Base-by-base conservation (phyloP, 2,329 filamentous ascomycete species). In the Fusarium pseudograminearum region DNA sequence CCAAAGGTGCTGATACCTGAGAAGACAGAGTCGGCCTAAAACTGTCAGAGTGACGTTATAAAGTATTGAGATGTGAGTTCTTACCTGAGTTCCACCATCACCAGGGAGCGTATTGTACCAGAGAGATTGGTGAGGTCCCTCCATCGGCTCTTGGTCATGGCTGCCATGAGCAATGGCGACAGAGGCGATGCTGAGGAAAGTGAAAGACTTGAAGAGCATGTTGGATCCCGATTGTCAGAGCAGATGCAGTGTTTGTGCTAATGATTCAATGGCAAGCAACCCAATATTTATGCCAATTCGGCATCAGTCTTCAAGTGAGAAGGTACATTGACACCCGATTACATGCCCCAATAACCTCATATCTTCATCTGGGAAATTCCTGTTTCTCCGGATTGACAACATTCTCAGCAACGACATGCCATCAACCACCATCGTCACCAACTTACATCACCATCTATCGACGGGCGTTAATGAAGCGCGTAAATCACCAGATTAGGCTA, bases 1-100 rank as follows among this genome's bases (percentile, higher is more conserved):
- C 92, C 93, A 76, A 96, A 96, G 10, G 93, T 97, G 2, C 91
- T 92, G 75, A 97, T 96, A 30, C 93, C 93, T 2, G 92, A 95
- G 81, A 96, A 97, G 61, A 96, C 92, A 1, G 92, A 94, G 78
- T 97, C 93, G 63, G 93, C 93, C 91, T 94, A 2, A 1, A 34
- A 2, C 0, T 4, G 15, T 71, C 4, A 73, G 47, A 1, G 11
- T 15, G 1, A 4, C 4, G 20, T 9, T 8, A 18, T 12, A 3
- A 1, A 3, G 4, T 4, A 4, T 20, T 5, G 6, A 4, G 6
- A 2, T 2, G 8, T 1, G 4, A 4, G 3, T 9, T 30, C 52
- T 24, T 5, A 92, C 91, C 85, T 96, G 92, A 40, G 89, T 96
- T 58, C 93, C 93, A 28, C 93, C 93, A 79, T 96, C 93, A 36